Percentiles rank a stretch among this genome's conserved stretches.
These are phyloP conservation scores for Urochloa ruziziensis DNA, from an alignment of 176 grass and related monocot genomes.

Conservation along the genomic window DNA sequence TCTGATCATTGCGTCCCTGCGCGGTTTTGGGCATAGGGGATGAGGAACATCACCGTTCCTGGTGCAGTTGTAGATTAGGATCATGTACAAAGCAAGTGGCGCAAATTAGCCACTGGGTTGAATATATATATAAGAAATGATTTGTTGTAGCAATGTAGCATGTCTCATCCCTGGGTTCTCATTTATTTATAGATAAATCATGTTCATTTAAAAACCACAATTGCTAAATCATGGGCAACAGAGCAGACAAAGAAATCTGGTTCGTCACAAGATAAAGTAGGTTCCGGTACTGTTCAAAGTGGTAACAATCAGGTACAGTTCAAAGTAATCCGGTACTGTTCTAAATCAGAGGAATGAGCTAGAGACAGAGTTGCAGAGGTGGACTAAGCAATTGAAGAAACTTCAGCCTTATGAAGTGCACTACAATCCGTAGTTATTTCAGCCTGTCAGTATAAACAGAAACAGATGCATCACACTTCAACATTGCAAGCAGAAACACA, in stretches of 20 bases:
- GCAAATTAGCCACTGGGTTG: slow-evolving; percentile 27
- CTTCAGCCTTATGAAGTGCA: neutral
- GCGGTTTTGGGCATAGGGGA: neutral
- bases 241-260: neutral
- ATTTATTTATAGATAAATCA: neutral
- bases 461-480: neutral
- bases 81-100: slow-evolving; percentile 42
- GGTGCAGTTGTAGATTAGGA: slow-evolving; percentile 26
- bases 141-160: neutral
- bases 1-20: slow-evolving; percentile 22
- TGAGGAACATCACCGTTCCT: slow-evolving; percentile 9
- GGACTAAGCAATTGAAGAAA: neutral
- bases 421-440: neutral
- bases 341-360: neutral
- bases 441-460: neutral
- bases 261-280: neutral
- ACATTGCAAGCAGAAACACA: neutral
- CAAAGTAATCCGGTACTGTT: neutral
- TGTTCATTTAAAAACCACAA: neutral
- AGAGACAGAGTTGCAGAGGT: neutral
- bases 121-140: slow-evolving; percentile 27
- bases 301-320: neutral
- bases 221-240: neutral
- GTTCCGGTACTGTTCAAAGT: neutral
- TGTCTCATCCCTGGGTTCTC: neutral